Evolutionary conservation across 495 filamentous ascomycete genomes (phyloP), one percentile per base, ranked within the genome.

Genomic region (Aspergillus haitiensis): DNA sequence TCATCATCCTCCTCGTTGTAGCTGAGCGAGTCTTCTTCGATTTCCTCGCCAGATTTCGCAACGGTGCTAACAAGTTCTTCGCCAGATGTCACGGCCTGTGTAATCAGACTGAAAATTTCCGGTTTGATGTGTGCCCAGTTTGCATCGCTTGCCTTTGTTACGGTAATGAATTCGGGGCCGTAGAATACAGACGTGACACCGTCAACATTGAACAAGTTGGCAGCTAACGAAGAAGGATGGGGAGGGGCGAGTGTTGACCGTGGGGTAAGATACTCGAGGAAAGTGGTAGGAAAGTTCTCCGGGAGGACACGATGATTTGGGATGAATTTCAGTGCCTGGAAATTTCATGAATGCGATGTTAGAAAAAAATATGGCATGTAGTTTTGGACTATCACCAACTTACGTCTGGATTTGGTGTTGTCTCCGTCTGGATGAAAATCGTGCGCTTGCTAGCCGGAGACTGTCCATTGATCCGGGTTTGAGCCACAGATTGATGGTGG

Each of bases 381-480:
- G 21, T 27, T 27, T 27, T 27, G 31, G 40, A 16, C 27, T 27
- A 11, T 55, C 12, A 34, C 6, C 12, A 32, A 73, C 81, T 70
- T 73, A 87, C 93, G 79, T 97, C 90, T 2, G 84, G 78, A 73
- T 98, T 98, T 12, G 94, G 95, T 8, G 95, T 98, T 49, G 79
- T 82, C 58, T 96, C 94, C 1, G 94, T 98, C 77, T 97, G 94
- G 63, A 98, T 98, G 79, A 97, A 98, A 70, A 98, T 93, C 11
- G 87, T 91, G 37, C 94, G 89, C 59, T 77, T 80, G 56, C 80
- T 73, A 6, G 63, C 67, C 9, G 73, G 70, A 11, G 69, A 75
- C 13, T 67, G 59, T 9, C 71, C 75, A 52, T 70, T 76, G 33
- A 76, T 71, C 8, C 69, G 64, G 10, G 63, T 64, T 37, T 51